phyloP scores from a whole-genome alignment of 2,329 filamentous ascomycete species.

The Exophiala dermatitidis region DNA sequence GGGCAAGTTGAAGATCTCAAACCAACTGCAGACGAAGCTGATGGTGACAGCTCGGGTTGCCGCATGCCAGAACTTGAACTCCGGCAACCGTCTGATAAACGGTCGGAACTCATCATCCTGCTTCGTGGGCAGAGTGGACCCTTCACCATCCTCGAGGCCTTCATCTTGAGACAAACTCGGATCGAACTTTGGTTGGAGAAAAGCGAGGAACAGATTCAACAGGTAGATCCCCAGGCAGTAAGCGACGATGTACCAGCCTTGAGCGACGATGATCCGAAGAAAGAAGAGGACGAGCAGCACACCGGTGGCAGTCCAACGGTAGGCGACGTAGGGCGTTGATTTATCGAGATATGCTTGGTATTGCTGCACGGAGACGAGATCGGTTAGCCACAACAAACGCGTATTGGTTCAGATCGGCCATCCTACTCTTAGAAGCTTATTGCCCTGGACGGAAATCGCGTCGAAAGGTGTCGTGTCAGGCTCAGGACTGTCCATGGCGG shows the following conservation, averaged over 20 bases:
- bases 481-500: constrained; percentile 74
- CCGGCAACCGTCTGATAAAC: constrained; percentile 89
- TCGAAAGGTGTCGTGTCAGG: constrained; percentile 87
- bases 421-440: constrained; percentile 38
- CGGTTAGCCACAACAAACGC: background rate
- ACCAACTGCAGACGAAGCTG: constrained; percentile 83
- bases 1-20: constrained; percentile 87
- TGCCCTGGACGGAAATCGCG: constrained; percentile 77
- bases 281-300: constrained; percentile 73
- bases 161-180: constrained; percentile 91
- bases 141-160: constrained; percentile 88
- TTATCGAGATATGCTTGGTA: constrained; percentile 93
- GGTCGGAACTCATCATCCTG: constrained; percentile 96
- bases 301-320: constrained; percentile 84
- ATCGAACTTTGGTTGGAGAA: constrained; percentile 97
- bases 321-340: constrained; percentile 79
- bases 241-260: constrained; percentile 99
- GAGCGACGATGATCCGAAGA: constrained; percentile 77
- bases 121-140: constrained; percentile 74
- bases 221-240: constrained; percentile 98
- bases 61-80: constrained; percentile 99
- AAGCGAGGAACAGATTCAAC: constrained; percentile 96
- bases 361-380: constrained; percentile 48
- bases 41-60: constrained; percentile 81
- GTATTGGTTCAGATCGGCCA: background rate